A percentile compares a stretch with the other conserved stretches of the same genome.
Evolutionary conservation across 192 early-diverging fungal species (phyloP).

Genomic region (Backusella mclennaniae): DNA sequence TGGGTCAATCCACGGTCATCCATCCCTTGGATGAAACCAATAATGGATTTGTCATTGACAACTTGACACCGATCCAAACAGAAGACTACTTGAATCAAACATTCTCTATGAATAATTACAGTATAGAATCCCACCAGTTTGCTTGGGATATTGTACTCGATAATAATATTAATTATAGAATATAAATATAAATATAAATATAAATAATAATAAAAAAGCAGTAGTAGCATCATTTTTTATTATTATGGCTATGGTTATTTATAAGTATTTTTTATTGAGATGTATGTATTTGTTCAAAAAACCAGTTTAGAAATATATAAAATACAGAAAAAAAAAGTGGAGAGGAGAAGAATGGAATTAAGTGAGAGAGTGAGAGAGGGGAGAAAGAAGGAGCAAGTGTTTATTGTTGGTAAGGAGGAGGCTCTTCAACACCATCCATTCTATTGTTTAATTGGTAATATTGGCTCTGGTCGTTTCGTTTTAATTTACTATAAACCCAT

Average conservation of each 20-base stretch:
- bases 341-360: background rate
- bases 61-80: background rate
- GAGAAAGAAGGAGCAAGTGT: background rate
- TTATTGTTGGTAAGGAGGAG: conserved; percentile 7
- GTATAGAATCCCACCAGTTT: background rate
- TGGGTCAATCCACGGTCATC: conserved; percentile 8
- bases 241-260: background rate
- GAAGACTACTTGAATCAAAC: background rate
- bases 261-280: background rate
- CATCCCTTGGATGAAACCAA: background rate
- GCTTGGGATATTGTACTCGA: background rate
- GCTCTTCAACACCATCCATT: conserved; percentile 7
- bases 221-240: background rate
- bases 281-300: background rate
- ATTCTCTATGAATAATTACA: background rate
- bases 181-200: too few relatives aligned
- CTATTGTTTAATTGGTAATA: conserved; percentile 12
- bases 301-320: background rate
- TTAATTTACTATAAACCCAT: conserved; percentile 15
- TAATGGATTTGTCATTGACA: background rate
- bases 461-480: background rate
- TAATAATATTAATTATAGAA: conserved; percentile 3
- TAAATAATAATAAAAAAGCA: background rate
- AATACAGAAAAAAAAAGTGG: background rate
- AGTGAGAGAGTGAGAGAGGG: background rate